phyloP scores from a whole-genome alignment of 192 early-diverging fungal species.

The Gryganskiella cystojenkinii region DNA sequence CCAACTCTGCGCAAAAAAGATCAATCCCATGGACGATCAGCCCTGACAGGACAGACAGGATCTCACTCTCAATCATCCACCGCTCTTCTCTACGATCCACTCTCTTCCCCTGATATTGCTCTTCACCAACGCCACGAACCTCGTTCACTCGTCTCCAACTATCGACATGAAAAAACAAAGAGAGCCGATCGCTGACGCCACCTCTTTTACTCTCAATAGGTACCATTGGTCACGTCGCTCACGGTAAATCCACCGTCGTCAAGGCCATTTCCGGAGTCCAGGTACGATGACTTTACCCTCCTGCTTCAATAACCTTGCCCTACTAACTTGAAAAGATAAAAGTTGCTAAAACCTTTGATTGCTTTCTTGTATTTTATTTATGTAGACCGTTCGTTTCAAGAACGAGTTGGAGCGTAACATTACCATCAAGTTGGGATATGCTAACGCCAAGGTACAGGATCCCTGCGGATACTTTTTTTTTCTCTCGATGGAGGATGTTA shows the following conservation, averaged over 20 bases:
- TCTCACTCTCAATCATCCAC: too few relatives aligned
- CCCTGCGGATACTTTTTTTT: too few relatives aligned
- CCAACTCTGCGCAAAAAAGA: too few relatives aligned
- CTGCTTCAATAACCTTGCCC: too few relatives aligned
- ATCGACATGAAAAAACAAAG: too few relatives aligned
- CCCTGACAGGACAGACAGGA: background rate
- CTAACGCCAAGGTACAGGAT: constrained; percentile 89
- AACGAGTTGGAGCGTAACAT: constrained; percentile 99
- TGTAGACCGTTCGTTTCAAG: constrained; percentile 93
- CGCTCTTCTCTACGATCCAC: too few relatives aligned
- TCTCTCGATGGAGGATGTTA: background rate
- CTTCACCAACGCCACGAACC: too few relatives aligned
- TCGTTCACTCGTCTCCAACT: too few relatives aligned
- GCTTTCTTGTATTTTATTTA: background rate
- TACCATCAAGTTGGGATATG: constrained; percentile 99
- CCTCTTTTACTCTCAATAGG: constrained; percentile 57
- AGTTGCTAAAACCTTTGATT: too few relatives aligned
- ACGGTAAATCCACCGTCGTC: constrained; percentile 99
- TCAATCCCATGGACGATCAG: background rate
- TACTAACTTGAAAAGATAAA: background rate
- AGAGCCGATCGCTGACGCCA: background rate
- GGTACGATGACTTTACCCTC: constrained; percentile 44
- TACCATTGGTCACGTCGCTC: constrained; percentile 99
- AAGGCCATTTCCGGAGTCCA: constrained; percentile 98
- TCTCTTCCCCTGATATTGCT: too few relatives aligned